Conservation (phyloP, 305 asterid genomes). For the Fraxinus latifolia region DNA sequence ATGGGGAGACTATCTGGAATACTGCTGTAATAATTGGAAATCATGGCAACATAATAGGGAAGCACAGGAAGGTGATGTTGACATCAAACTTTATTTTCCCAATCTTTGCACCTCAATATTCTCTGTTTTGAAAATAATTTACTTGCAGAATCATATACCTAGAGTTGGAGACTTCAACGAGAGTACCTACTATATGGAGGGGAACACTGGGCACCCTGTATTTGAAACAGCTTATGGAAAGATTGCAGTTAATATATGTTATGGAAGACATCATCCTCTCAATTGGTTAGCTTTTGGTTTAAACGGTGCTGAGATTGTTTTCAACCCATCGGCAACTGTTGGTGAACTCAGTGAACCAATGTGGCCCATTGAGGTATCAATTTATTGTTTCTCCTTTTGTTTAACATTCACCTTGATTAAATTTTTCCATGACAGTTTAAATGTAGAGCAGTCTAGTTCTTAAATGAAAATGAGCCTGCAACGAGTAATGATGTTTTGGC, state of each 20-base stretch:
- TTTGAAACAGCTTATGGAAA: conserved; percentile 89
- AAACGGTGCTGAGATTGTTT: conserved; percentile 92
- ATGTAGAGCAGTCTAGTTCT: not conserved
- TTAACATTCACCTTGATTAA: not conserved
- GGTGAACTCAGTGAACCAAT: conserved; percentile 98
- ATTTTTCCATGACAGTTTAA: not conserved
- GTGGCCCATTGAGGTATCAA: conserved; percentile 95
- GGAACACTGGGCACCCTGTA: conserved; percentile 93
- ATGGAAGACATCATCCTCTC: conserved; percentile 94
- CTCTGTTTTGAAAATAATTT: not conserved
- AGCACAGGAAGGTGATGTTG: conserved; percentile 78
- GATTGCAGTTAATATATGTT: conserved; percentile 89
- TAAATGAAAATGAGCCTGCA: not conserved
- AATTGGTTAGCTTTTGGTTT: conserved; percentile 97
- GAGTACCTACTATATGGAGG: conserved; percentile 96
- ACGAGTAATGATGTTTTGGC: not conserved
- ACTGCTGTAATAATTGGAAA: conserved; percentile 88
- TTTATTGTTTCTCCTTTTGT: not conserved
- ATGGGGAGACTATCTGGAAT: conserved; percentile 87
- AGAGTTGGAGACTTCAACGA: conserved; percentile 97
- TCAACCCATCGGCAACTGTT: conserved; percentile 94
- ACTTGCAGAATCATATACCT: conserved; percentile 88
- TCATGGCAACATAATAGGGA: conserved; percentile 85
- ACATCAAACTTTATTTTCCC: not conserved
- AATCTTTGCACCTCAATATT: not conserved